Base-by-base conservation (phyloP, 495 filamentous ascomycete genomes). In the Penicillium herquei region DNA sequence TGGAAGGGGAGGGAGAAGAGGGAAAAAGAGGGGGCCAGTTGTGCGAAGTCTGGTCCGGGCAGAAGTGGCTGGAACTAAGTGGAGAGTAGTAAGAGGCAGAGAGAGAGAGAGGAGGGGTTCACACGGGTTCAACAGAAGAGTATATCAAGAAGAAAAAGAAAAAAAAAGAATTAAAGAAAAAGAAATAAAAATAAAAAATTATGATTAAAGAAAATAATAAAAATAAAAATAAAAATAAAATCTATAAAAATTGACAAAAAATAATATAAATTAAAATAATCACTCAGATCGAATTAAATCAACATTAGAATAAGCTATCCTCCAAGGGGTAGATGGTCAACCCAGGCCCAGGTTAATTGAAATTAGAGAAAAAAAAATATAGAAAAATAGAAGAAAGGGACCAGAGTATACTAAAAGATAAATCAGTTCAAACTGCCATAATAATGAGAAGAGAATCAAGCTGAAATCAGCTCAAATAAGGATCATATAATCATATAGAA, bases 21-120 rank as follows among this genome's bases (percentile, higher is more conserved):
- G 30, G 47, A 54, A 37, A n/a, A 58, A 51, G 52, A 58, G 8
- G 34, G 21, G 21, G 26, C 11, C 35, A 37, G 39, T 17, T 55
- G 48, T 52, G 54, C 52, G 58, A 56, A 60, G 49, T 50, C 39
- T 52, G 51, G 56, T 54, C 40, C 43, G 55, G 42, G 50, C 54
- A 54, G 43, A 46, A 46, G 61, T 56, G 62, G 62, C 62, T 65
- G 62, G 62, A 65, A 59, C 58, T 51, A 62, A 65, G 59, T 65
- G 59, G 63, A 63, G 63, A 46, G 26, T 3, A 12, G 42, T 33
- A 41, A 51, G 43, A 37, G 30, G 17, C 39, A 51, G 14, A 40
- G 47, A 26, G 35, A 21, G 40, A 47, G 50, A 47, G 49, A 54
- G 53, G 49, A 56, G 52, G 26, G 26, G 30, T 31, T 13, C 43